Evolutionary conservation across 2,329 filamentous ascomycete species (phyloP).

Genomic region (Microsporum canis): DNA sequence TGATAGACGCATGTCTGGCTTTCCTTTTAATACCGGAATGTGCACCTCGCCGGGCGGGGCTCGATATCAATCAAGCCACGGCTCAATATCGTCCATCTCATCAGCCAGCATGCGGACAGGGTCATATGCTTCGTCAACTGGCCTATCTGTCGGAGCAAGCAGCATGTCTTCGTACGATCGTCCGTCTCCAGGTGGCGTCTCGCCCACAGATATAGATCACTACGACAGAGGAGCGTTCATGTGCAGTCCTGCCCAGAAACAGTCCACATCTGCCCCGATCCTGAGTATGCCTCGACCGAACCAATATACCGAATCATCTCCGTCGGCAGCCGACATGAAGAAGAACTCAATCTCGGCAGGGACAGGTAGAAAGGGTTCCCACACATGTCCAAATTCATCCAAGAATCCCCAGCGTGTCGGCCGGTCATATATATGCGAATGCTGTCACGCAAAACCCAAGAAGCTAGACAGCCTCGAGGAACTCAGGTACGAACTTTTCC

Average conservation of each 20-base stretch:
- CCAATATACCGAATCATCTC: constrained; percentile 22
- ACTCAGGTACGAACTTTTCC: constrained; percentile 53
- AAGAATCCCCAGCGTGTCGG: constrained; percentile 37
- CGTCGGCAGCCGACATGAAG: constrained; percentile 28
- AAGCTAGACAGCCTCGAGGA: constrained; percentile 82
- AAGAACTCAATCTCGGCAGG: constrained; percentile 27
- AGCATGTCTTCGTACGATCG: constrained; percentile 53
- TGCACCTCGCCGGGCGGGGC: constrained; percentile 42
- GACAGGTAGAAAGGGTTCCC: constrained; percentile 37
- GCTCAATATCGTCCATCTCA: constrained; percentile 55
- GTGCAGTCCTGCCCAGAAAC: constrained; percentile 35
- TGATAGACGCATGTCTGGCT: constrained; percentile 38
- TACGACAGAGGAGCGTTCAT: constrained; percentile 43
- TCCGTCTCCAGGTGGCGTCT: constrained; percentile 49
- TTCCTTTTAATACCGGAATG: constrained; percentile 38
- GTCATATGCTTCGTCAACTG: constrained; percentile 51
- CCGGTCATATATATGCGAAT: constrained; percentile 68
- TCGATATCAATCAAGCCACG: constrained; percentile 46
- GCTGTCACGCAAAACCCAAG: constrained; percentile 93
- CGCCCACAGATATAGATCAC: constrained; percentile 46
- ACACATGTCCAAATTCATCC: constrained; percentile 24
- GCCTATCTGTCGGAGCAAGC: constrained; percentile 48
- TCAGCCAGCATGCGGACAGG: constrained; percentile 49
- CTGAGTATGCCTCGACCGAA: constrained; percentile 27
- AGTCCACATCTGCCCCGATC: constrained; percentile 25